Evolutionary conservation across 768 basidiomycete genomes (phyloP).

Genomic region (Roridomyces roridus): DNA sequence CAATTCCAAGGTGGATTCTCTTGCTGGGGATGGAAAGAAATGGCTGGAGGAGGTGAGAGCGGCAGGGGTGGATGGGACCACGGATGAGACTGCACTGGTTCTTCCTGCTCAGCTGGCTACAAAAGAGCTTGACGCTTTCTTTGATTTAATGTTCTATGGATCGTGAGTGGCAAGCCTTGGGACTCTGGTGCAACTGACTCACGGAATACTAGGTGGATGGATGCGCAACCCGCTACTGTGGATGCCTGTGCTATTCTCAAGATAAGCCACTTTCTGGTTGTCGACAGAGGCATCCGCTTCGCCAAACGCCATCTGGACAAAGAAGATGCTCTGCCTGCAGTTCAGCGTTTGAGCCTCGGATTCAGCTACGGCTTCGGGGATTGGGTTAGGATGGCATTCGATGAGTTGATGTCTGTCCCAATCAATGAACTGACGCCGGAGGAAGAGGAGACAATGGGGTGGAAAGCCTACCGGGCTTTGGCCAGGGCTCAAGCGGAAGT

Average conservation of each 20-base stretch:
- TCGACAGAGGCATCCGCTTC: not conserved
- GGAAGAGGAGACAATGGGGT: slow-evolving; percentile 3
- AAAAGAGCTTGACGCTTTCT: not conserved
- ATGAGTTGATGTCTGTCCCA: not conserved
- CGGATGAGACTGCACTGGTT: not conserved
- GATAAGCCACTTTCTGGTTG: slow-evolving; percentile 2
- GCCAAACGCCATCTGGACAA: not conserved
- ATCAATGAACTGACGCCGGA: not conserved
- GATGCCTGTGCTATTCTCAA: slow-evolving; percentile 1
- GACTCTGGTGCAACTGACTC: not conserved
- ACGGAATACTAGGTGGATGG: not conserved
- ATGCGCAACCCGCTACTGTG: not conserved
- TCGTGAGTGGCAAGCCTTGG: not conserved
- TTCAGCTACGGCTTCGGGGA: not conserved
- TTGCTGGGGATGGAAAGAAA: not conserved
- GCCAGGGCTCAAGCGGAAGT: slow-evolving; percentile 10
- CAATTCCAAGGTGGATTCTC: not conserved
- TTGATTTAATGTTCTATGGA: not conserved
- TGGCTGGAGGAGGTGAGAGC: not conserved
- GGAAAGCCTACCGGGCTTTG: slow-evolving; percentile 1
- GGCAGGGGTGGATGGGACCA: not conserved
- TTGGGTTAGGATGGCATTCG: slow-evolving; percentile 1
- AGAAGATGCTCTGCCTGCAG: not conserved
- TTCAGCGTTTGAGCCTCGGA: not conserved
- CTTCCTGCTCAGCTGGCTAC: not conserved